Evolutionary conservation across 805 yeast genomes (phyloP).

Genomic region (Saccharomycopsis capsularis): DNA sequence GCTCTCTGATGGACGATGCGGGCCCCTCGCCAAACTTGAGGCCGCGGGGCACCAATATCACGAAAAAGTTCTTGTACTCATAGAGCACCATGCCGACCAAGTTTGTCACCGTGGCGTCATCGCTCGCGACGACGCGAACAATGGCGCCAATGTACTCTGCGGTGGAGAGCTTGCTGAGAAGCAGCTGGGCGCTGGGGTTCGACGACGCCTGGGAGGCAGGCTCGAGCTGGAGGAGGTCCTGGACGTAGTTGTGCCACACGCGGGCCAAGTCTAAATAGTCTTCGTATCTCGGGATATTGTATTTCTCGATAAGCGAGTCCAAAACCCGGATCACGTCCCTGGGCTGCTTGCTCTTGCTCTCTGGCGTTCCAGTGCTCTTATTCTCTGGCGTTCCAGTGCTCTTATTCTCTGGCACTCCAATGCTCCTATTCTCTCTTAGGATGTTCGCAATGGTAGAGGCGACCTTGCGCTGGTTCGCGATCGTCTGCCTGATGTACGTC

Average conservation of each 20-base stretch:
- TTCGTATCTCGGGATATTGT: conserved; percentile 8
- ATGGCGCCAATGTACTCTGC: conserved; percentile 20
- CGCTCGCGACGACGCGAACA: conserved; percentile 6
- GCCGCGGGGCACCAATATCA: conserved; percentile 14
- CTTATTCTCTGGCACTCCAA: not conserved
- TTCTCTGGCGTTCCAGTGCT: not conserved
- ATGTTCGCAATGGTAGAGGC: not conserved
- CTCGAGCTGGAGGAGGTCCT: conserved; percentile 3
- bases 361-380: not conserved
- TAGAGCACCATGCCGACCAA: conserved; percentile 18
- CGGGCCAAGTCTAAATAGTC: conserved; percentile 8
- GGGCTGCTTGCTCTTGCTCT: not conserved
- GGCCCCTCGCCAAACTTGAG: conserved; percentile 8
- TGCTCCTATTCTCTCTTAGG: not conserved
- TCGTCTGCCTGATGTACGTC: conserved; percentile 1
- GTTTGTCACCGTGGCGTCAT: conserved; percentile 1
- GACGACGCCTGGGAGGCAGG: too few species aligned
- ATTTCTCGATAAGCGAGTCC: not conserved
- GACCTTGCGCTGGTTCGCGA: conserved; percentile 2
- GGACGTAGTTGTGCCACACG: conserved; percentile 17
- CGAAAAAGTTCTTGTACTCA: conserved; percentile 19
- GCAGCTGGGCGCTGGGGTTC: conserved; percentile 9
- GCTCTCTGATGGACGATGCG: not conserved
- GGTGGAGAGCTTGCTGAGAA: conserved; percentile 14
- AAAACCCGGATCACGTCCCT: not conserved